Evolutionary conservation across 352 stramenopile genomes (phyloP).

Genomic region (Phytophthora ohioensis): DNA sequence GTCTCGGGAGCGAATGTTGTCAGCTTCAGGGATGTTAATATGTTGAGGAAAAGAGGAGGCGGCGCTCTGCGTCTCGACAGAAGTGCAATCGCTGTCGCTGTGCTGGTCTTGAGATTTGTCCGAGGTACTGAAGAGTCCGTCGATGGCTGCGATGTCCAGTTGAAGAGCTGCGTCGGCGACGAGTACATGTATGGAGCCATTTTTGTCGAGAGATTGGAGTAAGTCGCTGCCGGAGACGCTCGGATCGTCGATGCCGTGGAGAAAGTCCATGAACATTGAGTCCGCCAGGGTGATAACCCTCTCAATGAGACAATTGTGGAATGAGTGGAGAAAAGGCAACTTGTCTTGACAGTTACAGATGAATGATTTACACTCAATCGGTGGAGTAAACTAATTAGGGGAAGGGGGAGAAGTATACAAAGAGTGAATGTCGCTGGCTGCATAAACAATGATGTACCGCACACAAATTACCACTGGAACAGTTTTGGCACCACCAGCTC

Average conservation of each 20-base stretch:
- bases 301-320: conserved; percentile 5
- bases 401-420: conserved; percentile 5
- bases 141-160: conserved; percentile 11
- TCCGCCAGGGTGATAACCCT: too few species aligned
- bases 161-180: conserved; percentile 17
- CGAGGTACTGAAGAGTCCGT: conserved; percentile 11
- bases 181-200: conserved; percentile 3
- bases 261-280: conserved; percentile 34
- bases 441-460: conserved; percentile 1
- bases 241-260: conserved; percentile 22
- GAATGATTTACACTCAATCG: neutral
- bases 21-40: neutral
- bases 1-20: conserved; percentile 27
- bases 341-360: neutral
- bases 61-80: conserved; percentile 11
- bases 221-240: conserved; percentile 13
- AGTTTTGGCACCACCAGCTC: neutral
- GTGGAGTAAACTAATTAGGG: conserved; percentile 3
- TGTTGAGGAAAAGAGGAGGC: conserved; percentile 6
- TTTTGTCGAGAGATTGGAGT: conserved; percentile 23
- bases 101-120: conserved; percentile 6
- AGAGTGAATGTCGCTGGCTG: neutral
- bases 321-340: neutral
- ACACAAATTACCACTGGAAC: neutral
- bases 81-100: conserved; percentile 30